A percentile compares a stretch with the other conserved stretches of the same genome.
Conservation (phyloP, 306 rosid species). For the Sicyos edulis region DNA sequence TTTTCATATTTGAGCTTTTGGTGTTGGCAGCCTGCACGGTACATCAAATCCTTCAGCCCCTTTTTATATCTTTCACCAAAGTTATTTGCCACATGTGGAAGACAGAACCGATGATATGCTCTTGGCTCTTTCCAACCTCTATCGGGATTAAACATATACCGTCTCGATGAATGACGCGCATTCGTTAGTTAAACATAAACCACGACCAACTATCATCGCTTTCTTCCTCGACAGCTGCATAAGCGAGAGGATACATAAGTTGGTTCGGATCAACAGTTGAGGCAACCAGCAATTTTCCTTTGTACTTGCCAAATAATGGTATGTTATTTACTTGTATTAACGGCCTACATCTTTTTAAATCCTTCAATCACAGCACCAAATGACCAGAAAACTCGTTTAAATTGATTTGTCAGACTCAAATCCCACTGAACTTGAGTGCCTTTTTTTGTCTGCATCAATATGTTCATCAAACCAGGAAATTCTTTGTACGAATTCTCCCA, state of each 20-base stretch:
- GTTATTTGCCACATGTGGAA: neutral
- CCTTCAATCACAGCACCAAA: slow-evolving; percentile 12
- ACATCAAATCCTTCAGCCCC: neutral
- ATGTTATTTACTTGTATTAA: neutral
- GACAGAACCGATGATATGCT: neutral
- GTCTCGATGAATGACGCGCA: neutral
- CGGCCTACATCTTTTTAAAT: neutral
- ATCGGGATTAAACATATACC: neutral
- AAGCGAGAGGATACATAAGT: slow-evolving; percentile 2
- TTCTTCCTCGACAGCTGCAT: neutral
- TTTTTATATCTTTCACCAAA: neutral
- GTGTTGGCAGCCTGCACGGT: neutral
- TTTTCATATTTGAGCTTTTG: neutral
- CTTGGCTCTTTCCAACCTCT: neutral
- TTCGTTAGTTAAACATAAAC: neutral
- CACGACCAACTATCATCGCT: neutral
- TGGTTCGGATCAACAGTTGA: neutral
- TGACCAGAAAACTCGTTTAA: neutral
- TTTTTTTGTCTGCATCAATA: neutral
- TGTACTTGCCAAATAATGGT: neutral
- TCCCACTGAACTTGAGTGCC: slow-evolving; percentile 2
- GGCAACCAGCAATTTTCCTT: neutral
- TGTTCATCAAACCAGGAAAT: neutral
- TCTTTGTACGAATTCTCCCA: neutral
- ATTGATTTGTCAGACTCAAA: neutral